phyloP scores from a whole-genome alignment of 2,329 filamentous ascomycete species.

The Xylariales sp. region DNA sequence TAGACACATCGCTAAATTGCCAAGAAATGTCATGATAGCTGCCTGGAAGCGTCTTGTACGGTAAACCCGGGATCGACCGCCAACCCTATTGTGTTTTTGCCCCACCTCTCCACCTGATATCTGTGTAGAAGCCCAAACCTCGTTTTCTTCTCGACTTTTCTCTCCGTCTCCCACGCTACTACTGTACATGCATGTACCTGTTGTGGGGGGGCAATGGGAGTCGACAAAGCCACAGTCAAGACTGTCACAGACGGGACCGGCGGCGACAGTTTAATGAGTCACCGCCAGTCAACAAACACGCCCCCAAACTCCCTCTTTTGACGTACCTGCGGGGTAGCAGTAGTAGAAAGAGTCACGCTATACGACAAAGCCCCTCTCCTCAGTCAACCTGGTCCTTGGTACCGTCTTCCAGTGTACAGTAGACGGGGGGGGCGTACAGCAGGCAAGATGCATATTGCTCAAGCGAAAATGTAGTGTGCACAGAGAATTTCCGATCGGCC shows the following conservation, averaged over 20 bases:
- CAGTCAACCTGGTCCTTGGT: background rate
- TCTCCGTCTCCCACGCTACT: background rate
- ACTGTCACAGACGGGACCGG: slow-evolving; percentile 5
- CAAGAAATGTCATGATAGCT: slow-evolving; percentile 19
- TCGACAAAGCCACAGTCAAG: slow-evolving; percentile 16
- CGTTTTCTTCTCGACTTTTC: background rate
- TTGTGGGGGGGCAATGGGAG: background rate
- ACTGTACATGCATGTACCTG: background rate
- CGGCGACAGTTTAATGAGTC: slow-evolving; percentile 22
- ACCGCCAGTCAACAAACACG: slow-evolving; percentile 9
- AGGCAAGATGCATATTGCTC: background rate
- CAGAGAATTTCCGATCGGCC: background rate
- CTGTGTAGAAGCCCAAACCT: background rate
- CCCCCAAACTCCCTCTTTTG: background rate
- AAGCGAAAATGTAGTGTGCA: slow-evolving; percentile 2
- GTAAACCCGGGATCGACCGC: background rate
- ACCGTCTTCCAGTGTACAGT: no score
- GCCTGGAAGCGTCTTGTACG: background rate
- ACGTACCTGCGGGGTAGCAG: slow-evolving; percentile 19
- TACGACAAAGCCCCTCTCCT: background rate
- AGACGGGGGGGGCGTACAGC: background rate
- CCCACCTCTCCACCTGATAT: slow-evolving; percentile 1
- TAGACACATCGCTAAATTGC: slow-evolving; percentile 16
- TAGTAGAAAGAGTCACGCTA: background rate
- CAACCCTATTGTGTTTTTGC: slow-evolving; percentile 1